These are phyloP conservation scores for Camellia sinensis DNA, from an alignment of 148 eudicot genomes.

Conservation along the genomic window DNA sequence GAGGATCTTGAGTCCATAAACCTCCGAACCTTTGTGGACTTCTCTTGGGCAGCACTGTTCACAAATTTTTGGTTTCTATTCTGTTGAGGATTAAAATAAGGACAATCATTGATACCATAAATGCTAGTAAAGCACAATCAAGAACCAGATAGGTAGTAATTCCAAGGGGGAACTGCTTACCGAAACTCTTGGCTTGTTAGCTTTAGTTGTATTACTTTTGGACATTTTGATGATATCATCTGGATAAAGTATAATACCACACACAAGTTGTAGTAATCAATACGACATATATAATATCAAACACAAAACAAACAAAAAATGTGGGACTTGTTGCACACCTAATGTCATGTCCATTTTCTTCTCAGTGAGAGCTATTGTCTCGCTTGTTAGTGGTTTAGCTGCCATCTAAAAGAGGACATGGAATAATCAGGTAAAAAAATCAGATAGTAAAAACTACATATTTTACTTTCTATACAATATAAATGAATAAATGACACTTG, in stretches of 20 bases:
- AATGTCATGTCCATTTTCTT: slow-evolving; percentile 94
- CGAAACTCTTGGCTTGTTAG: slow-evolving; percentile 59
- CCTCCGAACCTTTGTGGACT: slow-evolving; percentile 47
- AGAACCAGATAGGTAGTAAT: neutral
- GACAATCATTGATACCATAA: neutral
- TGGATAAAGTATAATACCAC: slow-evolving; percentile 24
- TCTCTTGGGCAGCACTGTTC: slow-evolving; percentile 52
- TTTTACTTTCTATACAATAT: neutral
- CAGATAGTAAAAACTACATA: neutral
- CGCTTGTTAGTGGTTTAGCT: slow-evolving; percentile 60
- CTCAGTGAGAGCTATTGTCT: slow-evolving; percentile 83
- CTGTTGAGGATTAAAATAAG: slow-evolving; percentile 32
- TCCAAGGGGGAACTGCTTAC: slow-evolving; percentile 37
- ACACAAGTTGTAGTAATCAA: slow-evolving; percentile 4
- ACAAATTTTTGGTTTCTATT: slow-evolving; percentile 44
- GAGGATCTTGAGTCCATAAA: slow-evolving; percentile 77
- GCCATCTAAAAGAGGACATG: slow-evolving; percentile 58
- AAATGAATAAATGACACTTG: too few species aligned
- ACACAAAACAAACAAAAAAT: neutral
- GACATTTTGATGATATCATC: slow-evolving; percentile 98
- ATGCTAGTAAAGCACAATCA: slow-evolving; percentile 8
- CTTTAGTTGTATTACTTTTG: slow-evolving; percentile 42
- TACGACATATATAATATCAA: neutral
- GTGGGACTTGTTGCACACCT: slow-evolving; percentile 36
- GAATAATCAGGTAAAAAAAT: neutral